Percentiles rank a stretch among this genome's conserved stretches.
Evolutionary conservation across 2,329 filamentous ascomycete genomes (phyloP).

Genomic region (Ophiosphaerella korrae): DNA sequence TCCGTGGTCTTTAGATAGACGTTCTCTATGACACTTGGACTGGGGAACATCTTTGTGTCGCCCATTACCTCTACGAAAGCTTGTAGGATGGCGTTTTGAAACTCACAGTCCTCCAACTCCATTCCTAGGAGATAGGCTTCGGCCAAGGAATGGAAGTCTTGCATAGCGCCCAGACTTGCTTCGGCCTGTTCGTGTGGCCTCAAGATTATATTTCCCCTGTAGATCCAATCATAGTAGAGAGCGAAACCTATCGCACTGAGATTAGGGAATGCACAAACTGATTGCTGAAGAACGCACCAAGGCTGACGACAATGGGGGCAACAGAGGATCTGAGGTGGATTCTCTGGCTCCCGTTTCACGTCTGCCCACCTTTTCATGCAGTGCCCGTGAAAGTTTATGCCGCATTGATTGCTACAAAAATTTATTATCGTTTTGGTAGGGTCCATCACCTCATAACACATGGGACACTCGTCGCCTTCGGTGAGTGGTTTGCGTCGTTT

Average conservation of each 20-base stretch:
- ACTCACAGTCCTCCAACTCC: background rate
- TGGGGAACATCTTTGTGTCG: background rate
- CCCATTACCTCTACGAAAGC: background rate
- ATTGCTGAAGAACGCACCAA: background rate
- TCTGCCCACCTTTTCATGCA: slow-evolving; percentile 9
- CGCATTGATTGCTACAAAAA: slow-evolving; percentile 11
- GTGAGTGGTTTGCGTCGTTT: slow-evolving; percentile 4
- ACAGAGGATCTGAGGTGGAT: slow-evolving; percentile 5
- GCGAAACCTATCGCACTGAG: background rate
- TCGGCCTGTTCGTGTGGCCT: background rate
- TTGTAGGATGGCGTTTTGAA: background rate
- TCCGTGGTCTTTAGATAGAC: background rate
- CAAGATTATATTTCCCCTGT: background rate
- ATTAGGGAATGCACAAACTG: background rate
- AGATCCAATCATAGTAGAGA: background rate
- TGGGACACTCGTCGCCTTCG: slow-evolving; percentile 10
- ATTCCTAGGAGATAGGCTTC: background rate
- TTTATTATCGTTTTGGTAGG: slow-evolving; percentile 3
- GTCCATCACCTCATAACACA: slow-evolving; percentile 12
- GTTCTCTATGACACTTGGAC: background rate
- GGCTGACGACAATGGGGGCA: background rate
- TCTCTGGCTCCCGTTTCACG: background rate
- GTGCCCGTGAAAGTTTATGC: slow-evolving; percentile 10
- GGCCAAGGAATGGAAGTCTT: background rate
- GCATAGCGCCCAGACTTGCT: background rate